These are phyloP conservation scores for Piromyces finnis DNA, from an alignment of 192 early-diverging fungal species.

Conservation along the genomic window DNA sequence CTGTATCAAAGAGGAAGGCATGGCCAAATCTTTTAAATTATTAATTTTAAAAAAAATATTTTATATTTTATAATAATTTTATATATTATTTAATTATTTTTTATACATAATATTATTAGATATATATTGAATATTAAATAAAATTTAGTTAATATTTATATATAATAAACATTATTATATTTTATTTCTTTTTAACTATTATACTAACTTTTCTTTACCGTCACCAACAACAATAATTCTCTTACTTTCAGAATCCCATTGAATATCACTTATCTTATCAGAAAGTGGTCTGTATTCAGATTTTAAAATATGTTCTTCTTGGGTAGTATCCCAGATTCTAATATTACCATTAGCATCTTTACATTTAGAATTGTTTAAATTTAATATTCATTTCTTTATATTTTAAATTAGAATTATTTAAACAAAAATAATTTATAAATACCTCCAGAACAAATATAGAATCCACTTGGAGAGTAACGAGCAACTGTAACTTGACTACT, in stretches of 20 bases:
- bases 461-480: conserved; percentile 75
- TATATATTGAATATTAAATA: no score
- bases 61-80: no score
- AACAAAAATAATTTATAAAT: no score
- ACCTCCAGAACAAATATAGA: conserved; percentile 93
- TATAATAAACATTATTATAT: no score
- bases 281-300: conserved; percentile 41
- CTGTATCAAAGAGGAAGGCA: conserved; percentile 75
- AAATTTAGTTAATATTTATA: no score
- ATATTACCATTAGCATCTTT: conserved; percentile 73
- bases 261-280: conserved; percentile 72
- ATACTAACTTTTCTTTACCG: conserved; percentile 55
- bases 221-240: conserved; percentile 91
- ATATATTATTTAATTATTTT: no score
- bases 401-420: no score
- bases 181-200: no score
- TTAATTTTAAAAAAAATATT: no score
- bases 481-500: conserved; percentile 62
- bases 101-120: no score
- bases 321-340: conserved; percentile 80
- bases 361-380: no score
- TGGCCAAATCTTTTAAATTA: conserved; percentile 51
- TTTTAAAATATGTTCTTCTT: conserved; percentile 67
- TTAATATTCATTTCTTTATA: no score
- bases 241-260: conserved; percentile 92